phyloP scores from a whole-genome alignment of 23 red algal species.

The Gracilaria vermiculophylla region DNA sequence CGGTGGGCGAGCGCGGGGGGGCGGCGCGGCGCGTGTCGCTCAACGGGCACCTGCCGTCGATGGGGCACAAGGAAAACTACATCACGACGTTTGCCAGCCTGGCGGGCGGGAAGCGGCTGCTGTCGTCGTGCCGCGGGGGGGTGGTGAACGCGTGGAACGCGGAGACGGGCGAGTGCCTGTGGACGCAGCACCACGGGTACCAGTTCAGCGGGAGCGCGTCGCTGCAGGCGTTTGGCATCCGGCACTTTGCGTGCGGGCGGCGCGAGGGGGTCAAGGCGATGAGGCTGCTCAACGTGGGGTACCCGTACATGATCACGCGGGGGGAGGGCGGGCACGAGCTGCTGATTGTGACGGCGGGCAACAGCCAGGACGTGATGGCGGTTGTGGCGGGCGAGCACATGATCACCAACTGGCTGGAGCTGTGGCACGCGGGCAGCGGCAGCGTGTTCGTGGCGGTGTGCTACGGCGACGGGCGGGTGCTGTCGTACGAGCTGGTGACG shows the following conservation, averaged over 20 bases:
- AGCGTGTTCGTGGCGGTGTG: slow-evolving; percentile 51
- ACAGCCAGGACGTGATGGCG: slow-evolving; percentile 2
- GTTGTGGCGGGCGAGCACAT: slow-evolving; percentile 12
- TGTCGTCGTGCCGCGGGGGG: slow-evolving; percentile 49
- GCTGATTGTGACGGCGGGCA: slow-evolving; percentile 33
- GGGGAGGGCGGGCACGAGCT: slow-evolving; percentile 19
- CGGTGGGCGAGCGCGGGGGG: neutral
- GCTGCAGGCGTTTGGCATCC: slow-evolving; percentile 47
- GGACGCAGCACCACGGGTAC: slow-evolving; percentile 44
- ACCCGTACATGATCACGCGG: slow-evolving; percentile 48
- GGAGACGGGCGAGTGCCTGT: slow-evolving; percentile 37
- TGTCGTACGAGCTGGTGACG: slow-evolving; percentile 38
- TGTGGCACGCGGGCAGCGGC: slow-evolving; percentile 39
- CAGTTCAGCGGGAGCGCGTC: slow-evolving; percentile 59
- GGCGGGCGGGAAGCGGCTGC: slow-evolving; percentile 36
- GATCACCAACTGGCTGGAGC: slow-evolving; percentile 49
- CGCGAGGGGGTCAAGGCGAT: slow-evolving; percentile 16
- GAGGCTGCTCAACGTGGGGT: slow-evolving; percentile 21
- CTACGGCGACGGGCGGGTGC: slow-evolving; percentile 24
- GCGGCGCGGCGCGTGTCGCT: slow-evolving; percentile 13
- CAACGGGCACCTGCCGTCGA: slow-evolving; percentile 43
- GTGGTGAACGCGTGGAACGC: slow-evolving; percentile 52
- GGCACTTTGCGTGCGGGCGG: slow-evolving; percentile 7
- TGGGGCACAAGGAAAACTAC: slow-evolving; percentile 65
- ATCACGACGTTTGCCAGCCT: slow-evolving; percentile 60